Evolutionary conservation across 495 filamentous ascomycete species (phyloP).

Genomic region (Neurospora sp.): DNA sequence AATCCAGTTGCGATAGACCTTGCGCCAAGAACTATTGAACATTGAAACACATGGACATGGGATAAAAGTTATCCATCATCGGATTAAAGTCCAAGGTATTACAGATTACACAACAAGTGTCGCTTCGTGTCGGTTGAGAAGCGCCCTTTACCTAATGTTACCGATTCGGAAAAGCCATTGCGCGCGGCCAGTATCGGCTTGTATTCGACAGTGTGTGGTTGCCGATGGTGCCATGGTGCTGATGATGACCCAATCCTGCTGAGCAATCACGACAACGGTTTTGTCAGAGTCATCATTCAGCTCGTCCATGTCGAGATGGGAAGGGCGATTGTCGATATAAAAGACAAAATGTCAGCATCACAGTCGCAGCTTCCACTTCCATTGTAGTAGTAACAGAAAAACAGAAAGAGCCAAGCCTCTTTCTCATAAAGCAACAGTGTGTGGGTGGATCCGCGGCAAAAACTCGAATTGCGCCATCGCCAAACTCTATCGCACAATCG

Average conservation of each 20-base stretch:
- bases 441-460: background rate
- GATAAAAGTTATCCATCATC: background rate
- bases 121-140: background rate
- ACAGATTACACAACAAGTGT: background rate
- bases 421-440: background rate
- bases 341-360: background rate
- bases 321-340: background rate
- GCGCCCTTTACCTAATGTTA: background rate
- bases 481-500: conserved; percentile 7
- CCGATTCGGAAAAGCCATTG: background rate
- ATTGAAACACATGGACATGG: background rate
- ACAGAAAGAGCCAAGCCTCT: background rate
- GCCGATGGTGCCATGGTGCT: background rate
- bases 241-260: conserved; percentile 1
- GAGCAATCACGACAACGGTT: conserved; percentile 6
- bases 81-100: background rate
- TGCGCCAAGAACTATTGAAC: background rate
- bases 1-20: background rate
- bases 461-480: conserved; percentile 14
- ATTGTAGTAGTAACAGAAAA: background rate
- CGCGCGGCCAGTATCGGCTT: background rate
- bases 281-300: background rate
- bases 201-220: background rate
- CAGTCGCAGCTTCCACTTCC: background rate
- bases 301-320: background rate